Conservation (phyloP, 2,329 filamentous ascomycete species). For the Cryphonectria carpinicola region DNA sequence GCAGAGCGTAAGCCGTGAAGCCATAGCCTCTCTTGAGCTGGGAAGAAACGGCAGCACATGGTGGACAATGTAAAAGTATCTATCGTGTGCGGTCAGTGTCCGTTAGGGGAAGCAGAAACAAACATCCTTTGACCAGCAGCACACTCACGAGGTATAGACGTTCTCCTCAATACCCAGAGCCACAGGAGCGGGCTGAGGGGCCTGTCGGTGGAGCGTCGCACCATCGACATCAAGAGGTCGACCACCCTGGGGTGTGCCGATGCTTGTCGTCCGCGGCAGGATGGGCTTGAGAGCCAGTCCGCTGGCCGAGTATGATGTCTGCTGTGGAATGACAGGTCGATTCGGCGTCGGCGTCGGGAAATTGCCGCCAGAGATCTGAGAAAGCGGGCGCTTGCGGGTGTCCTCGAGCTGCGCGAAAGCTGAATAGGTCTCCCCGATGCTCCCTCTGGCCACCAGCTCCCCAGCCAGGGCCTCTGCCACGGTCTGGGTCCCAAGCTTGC, state of each 20-base stretch:
- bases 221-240: slow-evolving; percentile 19
- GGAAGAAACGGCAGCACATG: slow-evolving; percentile 70
- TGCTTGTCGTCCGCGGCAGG: slow-evolving; percentile 38
- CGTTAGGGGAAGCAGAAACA: not conserved
- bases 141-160: slow-evolving; percentile 50
- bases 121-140: not conserved
- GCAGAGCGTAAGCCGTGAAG: slow-evolving; percentile 59
- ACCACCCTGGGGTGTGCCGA: slow-evolving; percentile 5
- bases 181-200: slow-evolving; percentile 21
- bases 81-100: slow-evolving; percentile 35
- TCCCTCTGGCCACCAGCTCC: slow-evolving; percentile 44
- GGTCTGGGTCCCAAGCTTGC: slow-evolving; percentile 65
- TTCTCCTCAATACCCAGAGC: slow-evolving; percentile 48
- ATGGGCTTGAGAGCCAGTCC: slow-evolving; percentile 52
- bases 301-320: slow-evolving; percentile 44
- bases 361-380: slow-evolving; percentile 49
- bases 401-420: slow-evolving; percentile 50
- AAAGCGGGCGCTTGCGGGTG: slow-evolving; percentile 51
- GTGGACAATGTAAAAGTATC: slow-evolving; percentile 68
- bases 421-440: slow-evolving; percentile 56
- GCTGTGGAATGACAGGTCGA: slow-evolving; percentile 47
- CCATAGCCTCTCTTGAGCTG: slow-evolving; percentile 57
- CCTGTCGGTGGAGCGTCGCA: slow-evolving; percentile 7
- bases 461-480: slow-evolving; percentile 46
- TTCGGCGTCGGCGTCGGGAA: slow-evolving; percentile 46